A percentile compares a stretch with the other conserved stretches of the same genome.
Evolutionary conservation across 495 filamentous ascomycete genomes (phyloP).

Genomic region (Penicillium steckii): DNA sequence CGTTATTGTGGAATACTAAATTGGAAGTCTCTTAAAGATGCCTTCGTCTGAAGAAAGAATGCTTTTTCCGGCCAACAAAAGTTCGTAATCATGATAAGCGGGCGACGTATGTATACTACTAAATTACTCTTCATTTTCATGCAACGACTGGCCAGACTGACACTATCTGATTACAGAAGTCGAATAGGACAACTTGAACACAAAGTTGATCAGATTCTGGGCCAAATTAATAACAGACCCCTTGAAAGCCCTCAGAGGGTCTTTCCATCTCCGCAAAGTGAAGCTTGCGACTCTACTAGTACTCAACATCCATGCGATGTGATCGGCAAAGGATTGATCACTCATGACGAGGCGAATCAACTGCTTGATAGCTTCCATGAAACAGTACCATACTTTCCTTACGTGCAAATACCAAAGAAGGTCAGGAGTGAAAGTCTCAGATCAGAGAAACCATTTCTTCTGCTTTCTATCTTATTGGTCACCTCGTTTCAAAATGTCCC

Average conservation of each 20-base stretch:
- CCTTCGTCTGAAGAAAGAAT: slow-evolving; percentile 18
- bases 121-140: too few species aligned
- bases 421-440: slow-evolving; percentile 12
- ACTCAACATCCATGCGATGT: slow-evolving; percentile 13
- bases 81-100: slow-evolving; percentile 13
- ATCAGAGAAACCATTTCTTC: slow-evolving; percentile 16
- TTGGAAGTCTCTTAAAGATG: slow-evolving; percentile 10
- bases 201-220: slow-evolving; percentile 19
- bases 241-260: background rate
- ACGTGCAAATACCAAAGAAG: slow-evolving; percentile 8
- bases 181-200: slow-evolving; percentile 17
- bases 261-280: slow-evolving; percentile 1
- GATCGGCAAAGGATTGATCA: slow-evolving; percentile 15
- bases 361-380: slow-evolving; percentile 12
- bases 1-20: slow-evolving; percentile 2
- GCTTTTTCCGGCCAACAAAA: slow-evolving; percentile 17
- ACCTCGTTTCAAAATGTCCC: slow-evolving; percentile 10
- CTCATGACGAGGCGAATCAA: slow-evolving; percentile 8
- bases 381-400: slow-evolving; percentile 11
- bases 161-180: slow-evolving; percentile 4
- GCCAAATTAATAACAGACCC: slow-evolving; percentile 3
- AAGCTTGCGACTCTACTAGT: background rate
- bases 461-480: slow-evolving; percentile 17
- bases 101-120: slow-evolving; percentile 9
- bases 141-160: background rate